A percentile compares a stretch with the other conserved stretches of the same genome.
Evolutionary conservation across 2,329 filamentous ascomycete genomes (phyloP).

Genomic region (Dactylellina drechsleri): DNA sequence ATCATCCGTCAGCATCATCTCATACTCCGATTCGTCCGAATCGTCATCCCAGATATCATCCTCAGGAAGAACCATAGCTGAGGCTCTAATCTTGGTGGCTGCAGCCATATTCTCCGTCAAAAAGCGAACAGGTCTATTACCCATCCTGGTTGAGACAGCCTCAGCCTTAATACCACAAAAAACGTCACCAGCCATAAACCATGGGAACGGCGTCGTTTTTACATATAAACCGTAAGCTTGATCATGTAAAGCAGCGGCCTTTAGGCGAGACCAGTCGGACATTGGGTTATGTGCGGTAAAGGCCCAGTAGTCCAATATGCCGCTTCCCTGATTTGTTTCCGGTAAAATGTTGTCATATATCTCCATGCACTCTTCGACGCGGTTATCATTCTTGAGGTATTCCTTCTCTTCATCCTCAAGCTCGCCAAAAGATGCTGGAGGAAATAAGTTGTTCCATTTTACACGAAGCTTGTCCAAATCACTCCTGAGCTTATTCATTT

Average conservation of each 20-base stretch:
- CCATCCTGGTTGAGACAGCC: neutral
- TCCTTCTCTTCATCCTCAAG: neutral
- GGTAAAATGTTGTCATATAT: neutral
- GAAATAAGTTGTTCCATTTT: slow-evolving; percentile 6
- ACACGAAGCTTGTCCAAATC: neutral
- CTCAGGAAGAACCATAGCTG: neutral
- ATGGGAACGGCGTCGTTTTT: neutral
- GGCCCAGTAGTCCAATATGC: neutral
- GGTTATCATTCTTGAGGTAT: neutral
- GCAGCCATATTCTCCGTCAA: neutral
- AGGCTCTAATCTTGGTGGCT: neutral
- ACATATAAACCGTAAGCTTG: neutral
- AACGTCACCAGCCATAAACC: neutral
- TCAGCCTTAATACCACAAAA: slow-evolving; percentile 61
- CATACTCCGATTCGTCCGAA: neutral
- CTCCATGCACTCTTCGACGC: neutral
- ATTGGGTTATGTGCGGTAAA: neutral
- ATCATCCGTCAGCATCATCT: too few species aligned
- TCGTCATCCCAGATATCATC: neutral
- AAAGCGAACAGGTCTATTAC: neutral
- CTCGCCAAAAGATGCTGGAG: neutral
- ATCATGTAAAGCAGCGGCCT: neutral
- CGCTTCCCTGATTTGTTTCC: neutral
- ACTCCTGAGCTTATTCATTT: neutral
- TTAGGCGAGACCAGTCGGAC: neutral